A percentile compares a stretch with the other conserved stretches of the same genome.
Conservation (phyloP, 2,329 filamentous ascomycete genomes). For the Exophiala viscosa region DNA sequence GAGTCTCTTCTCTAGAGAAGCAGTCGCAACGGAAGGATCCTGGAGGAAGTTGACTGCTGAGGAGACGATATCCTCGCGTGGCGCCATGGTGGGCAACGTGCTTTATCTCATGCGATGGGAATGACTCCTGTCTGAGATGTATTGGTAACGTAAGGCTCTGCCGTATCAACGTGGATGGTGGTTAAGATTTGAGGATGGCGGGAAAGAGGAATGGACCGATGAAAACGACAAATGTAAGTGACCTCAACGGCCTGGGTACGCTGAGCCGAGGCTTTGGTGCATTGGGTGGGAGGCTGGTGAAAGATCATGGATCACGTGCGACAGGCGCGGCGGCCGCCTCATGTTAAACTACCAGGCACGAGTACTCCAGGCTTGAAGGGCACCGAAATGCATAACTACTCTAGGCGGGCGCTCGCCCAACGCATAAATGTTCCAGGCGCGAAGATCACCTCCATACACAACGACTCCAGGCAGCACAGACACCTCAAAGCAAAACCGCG, state of each 20-base stretch:
- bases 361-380: too few species aligned
- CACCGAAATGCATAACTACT: too few species aligned
- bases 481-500: too few species aligned
- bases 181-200: neutral
- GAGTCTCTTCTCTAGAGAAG: constrained; percentile 87
- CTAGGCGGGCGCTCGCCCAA: too few species aligned
- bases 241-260: neutral
- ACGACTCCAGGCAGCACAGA: too few species aligned
- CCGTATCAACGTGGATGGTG: neutral
- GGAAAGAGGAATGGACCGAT: neutral
- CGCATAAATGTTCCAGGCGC: too few species aligned
- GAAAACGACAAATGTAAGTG: neutral
- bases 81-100: constrained; percentile 58
- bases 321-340: neutral
- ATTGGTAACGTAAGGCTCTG: neutral
- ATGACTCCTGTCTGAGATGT: neutral
- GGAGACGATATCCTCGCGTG: constrained; percentile 87
- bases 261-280: neutral
- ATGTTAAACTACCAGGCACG: too few species aligned
- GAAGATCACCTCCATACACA: too few species aligned
- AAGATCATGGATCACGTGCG: constrained; percentile 6
- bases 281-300: neutral
- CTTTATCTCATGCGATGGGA: neutral
- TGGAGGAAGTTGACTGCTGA: constrained; percentile 83
- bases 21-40: constrained; percentile 84